Conservation (phyloP, 2,329 filamentous ascomycete genomes). For the Colletotrichum orchidophilum region DNA sequence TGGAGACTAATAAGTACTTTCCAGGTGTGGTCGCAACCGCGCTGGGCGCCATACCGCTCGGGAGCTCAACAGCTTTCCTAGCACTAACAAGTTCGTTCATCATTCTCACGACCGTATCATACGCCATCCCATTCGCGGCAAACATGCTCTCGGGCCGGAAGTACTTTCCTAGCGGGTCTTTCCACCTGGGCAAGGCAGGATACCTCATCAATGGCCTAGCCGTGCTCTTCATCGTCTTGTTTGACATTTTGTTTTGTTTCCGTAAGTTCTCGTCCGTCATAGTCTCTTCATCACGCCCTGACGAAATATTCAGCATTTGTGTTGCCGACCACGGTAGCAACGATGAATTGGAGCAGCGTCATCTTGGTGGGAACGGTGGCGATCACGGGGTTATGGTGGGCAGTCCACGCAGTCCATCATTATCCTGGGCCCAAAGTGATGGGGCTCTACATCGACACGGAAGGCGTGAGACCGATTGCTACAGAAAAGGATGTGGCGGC, state of each 20-base stretch:
- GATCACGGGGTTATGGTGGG: slow-evolving; percentile 60
- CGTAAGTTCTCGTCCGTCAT: slow-evolving; percentile 48
- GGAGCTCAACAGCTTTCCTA: slow-evolving; percentile 63
- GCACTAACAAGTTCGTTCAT: slow-evolving; percentile 68
- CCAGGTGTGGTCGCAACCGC: slow-evolving; percentile 57
- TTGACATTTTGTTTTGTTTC: slow-evolving; percentile 69
- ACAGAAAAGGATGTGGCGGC: slow-evolving; percentile 25
- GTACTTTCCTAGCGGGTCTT: slow-evolving; percentile 61
- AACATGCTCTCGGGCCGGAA: slow-evolving; percentile 62
- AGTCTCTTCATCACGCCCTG: background rate
- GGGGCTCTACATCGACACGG: slow-evolving; percentile 52
- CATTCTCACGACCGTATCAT: slow-evolving; percentile 64
- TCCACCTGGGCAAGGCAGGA: slow-evolving; percentile 62
- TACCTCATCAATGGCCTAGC: slow-evolving; percentile 58
- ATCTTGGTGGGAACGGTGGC: slow-evolving; percentile 59
- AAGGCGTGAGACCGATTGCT: background rate
- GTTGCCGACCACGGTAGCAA: slow-evolving; percentile 49
- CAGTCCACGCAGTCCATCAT: slow-evolving; percentile 54
- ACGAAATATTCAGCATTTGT: slow-evolving; percentile 45
- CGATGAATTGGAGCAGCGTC: slow-evolving; percentile 65
- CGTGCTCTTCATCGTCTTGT: slow-evolving; percentile 62
- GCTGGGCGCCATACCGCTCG: slow-evolving; percentile 66
- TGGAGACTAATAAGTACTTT: too few relatives aligned
- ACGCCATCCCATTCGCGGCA: slow-evolving; percentile 57
- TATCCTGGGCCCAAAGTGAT: slow-evolving; percentile 62